These are phyloP conservation scores for Phyllostachys edulis DNA, from an alignment of 176 grass and related monocot species.

Conservation along the genomic window DNA sequence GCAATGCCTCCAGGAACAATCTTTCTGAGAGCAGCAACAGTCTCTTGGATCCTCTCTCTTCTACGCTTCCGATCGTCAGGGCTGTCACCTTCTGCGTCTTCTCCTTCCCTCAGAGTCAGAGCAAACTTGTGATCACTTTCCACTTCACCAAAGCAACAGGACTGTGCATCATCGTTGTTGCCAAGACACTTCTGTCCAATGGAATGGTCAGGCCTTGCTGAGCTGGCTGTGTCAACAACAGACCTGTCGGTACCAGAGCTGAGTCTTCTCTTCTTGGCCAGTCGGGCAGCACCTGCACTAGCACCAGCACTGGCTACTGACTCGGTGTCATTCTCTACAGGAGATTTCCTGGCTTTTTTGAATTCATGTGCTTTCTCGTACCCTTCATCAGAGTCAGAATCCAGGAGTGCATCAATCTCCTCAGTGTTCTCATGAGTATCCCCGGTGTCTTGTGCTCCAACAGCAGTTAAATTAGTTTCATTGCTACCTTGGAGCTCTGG, in stretches of 20 bases:
- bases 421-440: constrained; percentile 86
- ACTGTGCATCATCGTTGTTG: constrained; percentile 48
- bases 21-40: constrained; percentile 66
- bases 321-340: constrained; percentile 32
- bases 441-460: constrained; percentile 42
- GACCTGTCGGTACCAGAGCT: constrained; percentile 56
- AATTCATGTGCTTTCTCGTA: constrained; percentile 42
- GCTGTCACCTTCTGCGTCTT: constrained; percentile 38
- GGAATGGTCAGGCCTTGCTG: constrained; percentile 44
- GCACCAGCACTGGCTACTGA: constrained; percentile 45
- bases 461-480: constrained; percentile 63
- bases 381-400: constrained; percentile 74
- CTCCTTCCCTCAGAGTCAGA: constrained; percentile 29
- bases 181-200: constrained; percentile 41
- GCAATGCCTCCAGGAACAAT: constrained; percentile 80
- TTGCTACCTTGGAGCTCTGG: constrained; percentile 65
- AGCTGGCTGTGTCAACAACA: constrained; percentile 80
- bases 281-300: constrained; percentile 39
- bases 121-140: constrained; percentile 35
- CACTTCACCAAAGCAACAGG: constrained; percentile 64
- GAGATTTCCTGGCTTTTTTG: constrained; percentile 31
- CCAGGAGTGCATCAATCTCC: constrained; percentile 81
- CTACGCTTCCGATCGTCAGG: constrained; percentile 47
- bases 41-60: constrained; percentile 83
- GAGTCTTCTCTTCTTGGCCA: constrained; percentile 70